Evolutionary conservation across 106 monocot species (phyloP), one percentile per base, ranked within the genome.

Genomic region (Phalaenopsis equestris): DNA sequence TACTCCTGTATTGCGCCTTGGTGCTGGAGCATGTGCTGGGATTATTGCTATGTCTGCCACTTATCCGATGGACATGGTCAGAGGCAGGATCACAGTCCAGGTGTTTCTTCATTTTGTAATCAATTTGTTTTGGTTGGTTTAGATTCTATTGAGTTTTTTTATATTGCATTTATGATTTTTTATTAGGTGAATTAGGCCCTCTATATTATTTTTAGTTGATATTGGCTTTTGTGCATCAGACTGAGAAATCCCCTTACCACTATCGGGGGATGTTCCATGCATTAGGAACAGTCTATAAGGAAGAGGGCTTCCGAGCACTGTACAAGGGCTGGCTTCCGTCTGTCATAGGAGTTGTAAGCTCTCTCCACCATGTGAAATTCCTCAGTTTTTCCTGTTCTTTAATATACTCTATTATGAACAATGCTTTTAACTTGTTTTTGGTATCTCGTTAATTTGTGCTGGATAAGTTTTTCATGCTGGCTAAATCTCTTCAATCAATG

Each of bases 261-360:
- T 93, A 96, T 77, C 85, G 93, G 82, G 93, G 96, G 77, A 96
- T 96, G 86, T 86, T 91, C 76, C 93, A 96, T 86, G 96, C 93
- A 67, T 83, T 96, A 75, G 70, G 82, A 19, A 93, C 88, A 0
- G 90, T 96, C 39, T 93, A 87, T 45, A 80, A 91, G 1, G 80
- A 91, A 82, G 93, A 93, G 90, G 91, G 96, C 24, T 96, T 96
- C 64, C 87, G 91, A 55, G 93, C 96, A 67, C 72, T 96, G 41
- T 96, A 96, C 79, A 96, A 93, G 87, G 96, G 93, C 74, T 96
- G 96, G 96, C 96, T 96, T 89, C 96, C 96, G 42, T 96, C 96
- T 21, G 90, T 96, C 47, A 96, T 93, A 74, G 96, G 96, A 91
- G 93, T 96, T 42, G 93, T 93, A 91, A 85, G 93, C 85, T 80